Conservation (phyloP, 2,329 filamentous ascomycete genomes). For the Aspergillus viridinutans region DNA sequence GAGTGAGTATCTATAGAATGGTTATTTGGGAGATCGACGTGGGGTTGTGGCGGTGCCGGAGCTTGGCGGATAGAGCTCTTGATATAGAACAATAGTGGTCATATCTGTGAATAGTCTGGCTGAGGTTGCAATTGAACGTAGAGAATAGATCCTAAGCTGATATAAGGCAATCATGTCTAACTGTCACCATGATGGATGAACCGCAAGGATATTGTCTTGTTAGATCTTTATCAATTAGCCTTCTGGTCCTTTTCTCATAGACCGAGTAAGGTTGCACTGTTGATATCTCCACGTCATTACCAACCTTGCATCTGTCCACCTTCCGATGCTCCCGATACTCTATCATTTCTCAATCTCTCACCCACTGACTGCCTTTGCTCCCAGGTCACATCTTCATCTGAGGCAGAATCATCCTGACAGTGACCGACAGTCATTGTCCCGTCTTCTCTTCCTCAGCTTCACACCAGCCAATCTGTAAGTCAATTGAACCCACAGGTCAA, state of each 20-base stretch:
- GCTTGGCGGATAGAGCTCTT: background rate
- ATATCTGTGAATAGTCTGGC: background rate
- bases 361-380: background rate
- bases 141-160: too few relatives aligned
- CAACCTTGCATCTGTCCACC: background rate
- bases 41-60: background rate
- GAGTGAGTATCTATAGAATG: too few relatives aligned
- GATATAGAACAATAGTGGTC: too few relatives aligned
- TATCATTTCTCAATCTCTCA: background rate
- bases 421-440: background rate
- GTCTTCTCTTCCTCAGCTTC: background rate
- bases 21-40: background rate
- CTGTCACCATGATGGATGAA: background rate
- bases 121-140: background rate
- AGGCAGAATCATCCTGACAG: background rate
- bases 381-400: background rate
- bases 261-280: constrained; percentile 7
- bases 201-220: too few relatives aligned
- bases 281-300: constrained; percentile 14
- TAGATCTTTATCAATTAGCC: background rate
- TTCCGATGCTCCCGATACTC: background rate
- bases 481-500: background rate
- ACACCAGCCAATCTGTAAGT: background rate
- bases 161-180: background rate
- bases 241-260: background rate